phyloP scores from a whole-genome alignment of 495 filamentous ascomycete species.

The Lentithecium fluviatile region DNA sequence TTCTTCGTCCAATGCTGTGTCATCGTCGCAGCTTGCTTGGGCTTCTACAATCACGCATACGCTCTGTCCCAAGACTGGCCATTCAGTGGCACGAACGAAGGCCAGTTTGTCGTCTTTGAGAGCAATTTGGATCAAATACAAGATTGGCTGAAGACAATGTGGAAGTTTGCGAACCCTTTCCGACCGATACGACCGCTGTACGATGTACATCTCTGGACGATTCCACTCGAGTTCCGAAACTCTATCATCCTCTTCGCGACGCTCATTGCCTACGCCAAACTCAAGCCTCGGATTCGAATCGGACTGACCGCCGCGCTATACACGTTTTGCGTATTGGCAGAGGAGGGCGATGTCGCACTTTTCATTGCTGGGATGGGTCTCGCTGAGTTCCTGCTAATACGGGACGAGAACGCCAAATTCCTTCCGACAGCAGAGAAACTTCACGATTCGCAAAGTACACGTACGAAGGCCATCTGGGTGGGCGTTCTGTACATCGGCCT shows the following conservation, averaged over 20 bases:
- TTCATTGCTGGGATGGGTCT: constrained; percentile 50
- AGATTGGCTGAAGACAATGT: constrained; percentile 21
- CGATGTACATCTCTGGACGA: constrained; percentile 53
- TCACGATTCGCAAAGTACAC: not conserved
- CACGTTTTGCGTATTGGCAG: constrained; percentile 42
- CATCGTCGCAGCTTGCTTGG: constrained; percentile 53
- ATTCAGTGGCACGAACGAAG: constrained; percentile 46
- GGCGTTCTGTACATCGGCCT: constrained; percentile 18
- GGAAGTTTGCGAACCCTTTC: constrained; percentile 21
- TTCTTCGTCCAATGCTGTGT: constrained; percentile 58
- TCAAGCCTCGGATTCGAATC: constrained; percentile 41
- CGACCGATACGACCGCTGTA: constrained; percentile 31
- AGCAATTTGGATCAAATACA: constrained; percentile 43
- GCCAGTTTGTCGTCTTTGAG: constrained; percentile 50
- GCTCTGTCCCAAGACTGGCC: constrained; percentile 22
- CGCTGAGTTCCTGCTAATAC: constrained; percentile 47
- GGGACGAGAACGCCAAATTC: constrained; percentile 23
- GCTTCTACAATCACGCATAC: constrained; percentile 50
- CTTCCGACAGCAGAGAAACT: constrained; percentile 7
- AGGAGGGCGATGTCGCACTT: constrained; percentile 49
- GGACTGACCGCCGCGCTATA: constrained; percentile 31
- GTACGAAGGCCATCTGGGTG: not conserved
- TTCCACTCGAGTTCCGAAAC: constrained; percentile 51
- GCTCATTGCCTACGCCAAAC: constrained; percentile 34
- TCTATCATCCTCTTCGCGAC: constrained; percentile 51